phyloP scores from a whole-genome alignment of 371 early-diverging fungal genomes.

The Haplosporangium sp. region DNA sequence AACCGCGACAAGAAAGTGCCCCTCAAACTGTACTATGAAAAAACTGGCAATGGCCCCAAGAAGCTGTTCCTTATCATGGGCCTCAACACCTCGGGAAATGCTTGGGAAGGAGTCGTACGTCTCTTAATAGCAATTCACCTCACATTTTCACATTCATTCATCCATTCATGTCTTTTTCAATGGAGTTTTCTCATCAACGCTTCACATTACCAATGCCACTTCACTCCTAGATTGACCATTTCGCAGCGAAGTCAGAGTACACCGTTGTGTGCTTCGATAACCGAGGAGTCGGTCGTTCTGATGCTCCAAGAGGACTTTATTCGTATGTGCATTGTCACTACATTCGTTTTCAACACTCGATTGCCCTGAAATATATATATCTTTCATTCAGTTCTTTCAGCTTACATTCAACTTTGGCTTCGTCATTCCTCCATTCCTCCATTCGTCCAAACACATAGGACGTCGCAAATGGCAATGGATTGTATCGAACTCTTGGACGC shows the following conservation, averaged over 20 bases:
- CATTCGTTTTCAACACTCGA: neutral
- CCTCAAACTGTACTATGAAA: conserved; percentile 43
- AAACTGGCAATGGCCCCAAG: conserved; percentile 40
- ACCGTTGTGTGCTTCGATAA: conserved; percentile 85
- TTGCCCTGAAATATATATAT: too few relatives aligned
- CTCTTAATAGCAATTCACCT: neutral
- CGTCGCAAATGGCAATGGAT: conserved; percentile 82
- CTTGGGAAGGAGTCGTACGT: conserved; percentile 50
- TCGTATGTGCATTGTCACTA: conserved; percentile 37
- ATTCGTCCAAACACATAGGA: conserved; percentile 46
- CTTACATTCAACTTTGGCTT: neutral
- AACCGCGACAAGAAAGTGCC: conserved; percentile 34
- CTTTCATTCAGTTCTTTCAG: neutral
- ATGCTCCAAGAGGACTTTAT: conserved; percentile 65
- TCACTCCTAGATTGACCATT: conserved; percentile 27
- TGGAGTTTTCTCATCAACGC: neutral
- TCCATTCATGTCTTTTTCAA: neutral
- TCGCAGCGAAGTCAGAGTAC: conserved; percentile 61
- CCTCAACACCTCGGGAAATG: conserved; percentile 39
- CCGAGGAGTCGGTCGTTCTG: conserved; percentile 78
- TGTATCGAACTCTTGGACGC: conserved; percentile 71
- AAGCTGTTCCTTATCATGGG: conserved; percentile 52
- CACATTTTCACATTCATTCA: neutral
- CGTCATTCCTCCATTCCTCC: neutral
- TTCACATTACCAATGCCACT: neutral